Evolutionary conservation across 2,329 filamentous ascomycete species (phyloP), one percentile per base, ranked within the genome.

Genomic region (Alternaria brassicae): DNA sequence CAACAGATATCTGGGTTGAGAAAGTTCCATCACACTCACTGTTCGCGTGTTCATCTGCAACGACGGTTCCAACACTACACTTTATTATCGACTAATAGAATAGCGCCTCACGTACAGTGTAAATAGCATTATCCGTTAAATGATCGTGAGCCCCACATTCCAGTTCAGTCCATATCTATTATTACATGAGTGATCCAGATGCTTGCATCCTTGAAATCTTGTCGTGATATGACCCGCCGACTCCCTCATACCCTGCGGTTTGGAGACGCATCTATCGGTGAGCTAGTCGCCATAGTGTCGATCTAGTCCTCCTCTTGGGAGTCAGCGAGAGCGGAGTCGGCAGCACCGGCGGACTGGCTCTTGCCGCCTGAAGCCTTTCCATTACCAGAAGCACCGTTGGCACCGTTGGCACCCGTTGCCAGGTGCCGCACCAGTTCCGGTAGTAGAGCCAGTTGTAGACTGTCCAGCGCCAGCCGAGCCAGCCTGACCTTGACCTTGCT

Each of bases 261-360:
- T 17, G 1, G 3, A 21, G 10, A 7, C 2, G 3, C 8, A 23
- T 34, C 6, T 25, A 23, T 21, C 15, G 0, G 25, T 36, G 1
- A 15, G 34, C 3, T 12, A 25, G 19, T 25, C 19, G 19, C 28
- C 4, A 1, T 2, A 10, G 7, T 9, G n/a, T 37, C 19, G 1
- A 52, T 62, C 45, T 60, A 67, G 19, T 68, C 58, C 19, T 67
- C 64, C 50, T 67, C 62, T 39, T 67, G 64, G 17, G 53, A 44
- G 37, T 65, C 60, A 3, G 61, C 60, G n/a, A 62, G 55, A 19
- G 59, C 63, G 28, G 58, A 64, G 34, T 66, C 60, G 3, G 62
- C 60, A 9, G 34, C 49, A 6, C 52, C 59, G 6, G 62, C 52
- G 13, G 60, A 12, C 0, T 54, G 21, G 23, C 23, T 17, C 19